phyloP scores from a whole-genome alignment of 305 asterid species.

The Fraxinus velutina region DNA sequence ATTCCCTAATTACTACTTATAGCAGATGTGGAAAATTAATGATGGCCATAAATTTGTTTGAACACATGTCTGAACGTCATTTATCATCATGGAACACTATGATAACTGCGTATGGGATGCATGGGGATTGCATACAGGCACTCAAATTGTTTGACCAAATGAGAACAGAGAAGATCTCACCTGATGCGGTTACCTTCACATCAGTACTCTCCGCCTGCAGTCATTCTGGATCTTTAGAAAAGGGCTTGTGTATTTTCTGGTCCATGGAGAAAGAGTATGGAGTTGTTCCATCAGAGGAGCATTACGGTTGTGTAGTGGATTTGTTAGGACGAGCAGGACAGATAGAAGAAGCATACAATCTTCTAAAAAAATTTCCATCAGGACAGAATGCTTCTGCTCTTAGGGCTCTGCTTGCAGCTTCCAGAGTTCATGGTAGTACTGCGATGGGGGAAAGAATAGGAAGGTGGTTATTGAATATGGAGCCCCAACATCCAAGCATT shows the following conservation, averaged over 20 bases:
- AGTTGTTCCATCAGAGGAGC: slow-evolving; percentile 50
- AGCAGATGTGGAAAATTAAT: slow-evolving; percentile 46
- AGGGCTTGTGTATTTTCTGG: slow-evolving; percentile 42
- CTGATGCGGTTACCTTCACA: slow-evolving; percentile 46
- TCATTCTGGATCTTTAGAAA: slow-evolving; percentile 43
- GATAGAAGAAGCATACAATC: slow-evolving; percentile 43
- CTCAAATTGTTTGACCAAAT: slow-evolving; percentile 37
- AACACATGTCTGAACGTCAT: slow-evolving; percentile 29
- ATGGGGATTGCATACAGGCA: slow-evolving; percentile 40
- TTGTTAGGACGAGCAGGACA: slow-evolving; percentile 53
- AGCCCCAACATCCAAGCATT: slow-evolving; percentile 36
- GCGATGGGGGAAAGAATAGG: slow-evolving; percentile 48
- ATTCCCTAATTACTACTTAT: slow-evolving; percentile 46
- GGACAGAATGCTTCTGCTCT: slow-evolving; percentile 34
- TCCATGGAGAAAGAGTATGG: slow-evolving; percentile 45
- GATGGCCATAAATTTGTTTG: slow-evolving; percentile 37
- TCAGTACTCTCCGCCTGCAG: slow-evolving; percentile 58
- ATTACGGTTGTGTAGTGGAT: slow-evolving; percentile 58
- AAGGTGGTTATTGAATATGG: slow-evolving; percentile 40
- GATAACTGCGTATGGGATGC: slow-evolving; percentile 57
- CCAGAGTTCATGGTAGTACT: slow-evolving; percentile 43
- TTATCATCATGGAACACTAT: slow-evolving; percentile 56
- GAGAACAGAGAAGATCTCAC: slow-evolving; percentile 29
- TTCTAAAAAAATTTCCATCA: slow-evolving; percentile 30
- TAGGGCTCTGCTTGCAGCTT: slow-evolving; percentile 53